Conservation (phyloP, 2,329 filamentous ascomycete species). For the Colletotrichum somersetense region DNA sequence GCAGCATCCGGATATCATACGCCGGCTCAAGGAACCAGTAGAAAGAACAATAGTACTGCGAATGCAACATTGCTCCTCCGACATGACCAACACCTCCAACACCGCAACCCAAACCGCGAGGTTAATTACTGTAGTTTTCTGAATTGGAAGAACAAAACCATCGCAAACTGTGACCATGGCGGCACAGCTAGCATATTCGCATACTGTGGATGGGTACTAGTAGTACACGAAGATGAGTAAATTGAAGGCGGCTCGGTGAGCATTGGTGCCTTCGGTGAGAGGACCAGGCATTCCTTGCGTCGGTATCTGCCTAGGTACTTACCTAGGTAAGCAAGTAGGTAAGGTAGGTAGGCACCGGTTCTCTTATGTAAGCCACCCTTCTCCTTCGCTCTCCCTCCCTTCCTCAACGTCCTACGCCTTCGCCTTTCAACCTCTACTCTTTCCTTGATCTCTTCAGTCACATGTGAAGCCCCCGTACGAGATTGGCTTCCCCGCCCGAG, state of each 20-base stretch:
- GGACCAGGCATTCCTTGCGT: neutral
- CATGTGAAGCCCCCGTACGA: neutral
- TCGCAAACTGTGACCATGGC: too few relatives aligned
- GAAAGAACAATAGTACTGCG: neutral
- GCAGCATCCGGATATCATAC: neutral
- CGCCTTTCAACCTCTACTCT: neutral
- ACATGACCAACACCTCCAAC: constrained; percentile 22
- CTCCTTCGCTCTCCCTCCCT: neutral
- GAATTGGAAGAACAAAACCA: too few relatives aligned
- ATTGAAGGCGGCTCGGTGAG: constrained; percentile 18
- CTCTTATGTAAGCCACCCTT: constrained; percentile 10
- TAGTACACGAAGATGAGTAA: too few relatives aligned
- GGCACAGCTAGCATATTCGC: too few relatives aligned
- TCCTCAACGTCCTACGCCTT: constrained; percentile 5
- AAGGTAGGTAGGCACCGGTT: neutral
- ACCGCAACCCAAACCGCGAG: constrained; percentile 40
- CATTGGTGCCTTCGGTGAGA: constrained; percentile 16
- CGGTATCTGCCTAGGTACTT: too few relatives aligned
- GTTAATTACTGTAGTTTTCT: too few relatives aligned
- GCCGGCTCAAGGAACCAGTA: neutral
- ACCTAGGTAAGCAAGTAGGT: too few relatives aligned
- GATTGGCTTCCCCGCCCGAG: neutral
- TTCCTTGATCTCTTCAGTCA: neutral
- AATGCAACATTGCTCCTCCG: neutral
- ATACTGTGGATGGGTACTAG: too few relatives aligned